Percentiles rank a stretch among this genome's conserved stretches.
Conservation (phyloP, 331 rosid species). For the Cydonia oblonga region DNA sequence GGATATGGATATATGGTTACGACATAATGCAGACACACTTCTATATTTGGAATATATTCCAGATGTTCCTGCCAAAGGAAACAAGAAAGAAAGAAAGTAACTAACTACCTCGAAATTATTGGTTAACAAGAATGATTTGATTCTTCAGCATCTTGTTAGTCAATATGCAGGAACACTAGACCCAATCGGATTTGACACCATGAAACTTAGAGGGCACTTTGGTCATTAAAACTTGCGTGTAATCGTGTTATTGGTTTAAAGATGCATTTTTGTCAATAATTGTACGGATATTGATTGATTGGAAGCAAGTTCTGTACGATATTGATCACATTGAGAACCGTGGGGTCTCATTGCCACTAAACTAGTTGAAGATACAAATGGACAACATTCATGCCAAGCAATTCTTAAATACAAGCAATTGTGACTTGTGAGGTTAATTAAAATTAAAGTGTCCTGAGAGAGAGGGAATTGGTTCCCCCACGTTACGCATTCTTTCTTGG, state of each 20-base stretch:
- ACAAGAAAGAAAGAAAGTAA: constrained; percentile 10
- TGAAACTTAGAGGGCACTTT: neutral
- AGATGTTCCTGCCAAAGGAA: constrained; percentile 29
- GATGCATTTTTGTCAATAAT: neutral
- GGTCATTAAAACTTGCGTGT: neutral
- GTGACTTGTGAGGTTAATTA: constrained; percentile 18
- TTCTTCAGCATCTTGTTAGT: neutral
- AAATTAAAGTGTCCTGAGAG: neutral
- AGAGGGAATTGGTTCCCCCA: constrained; percentile 22
- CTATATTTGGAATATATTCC: constrained; percentile 27
- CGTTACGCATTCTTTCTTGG: constrained; percentile 11
- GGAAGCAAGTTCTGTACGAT: constrained; percentile 28
- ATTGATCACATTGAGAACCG: neutral
- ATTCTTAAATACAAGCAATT: constrained; percentile 16
- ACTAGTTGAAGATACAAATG: constrained; percentile 17
- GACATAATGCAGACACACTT: neutral
- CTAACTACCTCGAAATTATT: neutral
- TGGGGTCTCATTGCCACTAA: neutral
- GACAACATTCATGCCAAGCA: constrained; percentile 14
- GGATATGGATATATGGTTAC: neutral
- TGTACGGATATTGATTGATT: neutral
- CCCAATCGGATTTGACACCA: neutral
- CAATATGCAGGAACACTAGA: neutral
- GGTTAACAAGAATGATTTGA: neutral
- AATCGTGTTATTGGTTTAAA: neutral